phyloP scores from a whole-genome alignment of 306 rosid genomes.

The Canavalia gladiata region DNA sequence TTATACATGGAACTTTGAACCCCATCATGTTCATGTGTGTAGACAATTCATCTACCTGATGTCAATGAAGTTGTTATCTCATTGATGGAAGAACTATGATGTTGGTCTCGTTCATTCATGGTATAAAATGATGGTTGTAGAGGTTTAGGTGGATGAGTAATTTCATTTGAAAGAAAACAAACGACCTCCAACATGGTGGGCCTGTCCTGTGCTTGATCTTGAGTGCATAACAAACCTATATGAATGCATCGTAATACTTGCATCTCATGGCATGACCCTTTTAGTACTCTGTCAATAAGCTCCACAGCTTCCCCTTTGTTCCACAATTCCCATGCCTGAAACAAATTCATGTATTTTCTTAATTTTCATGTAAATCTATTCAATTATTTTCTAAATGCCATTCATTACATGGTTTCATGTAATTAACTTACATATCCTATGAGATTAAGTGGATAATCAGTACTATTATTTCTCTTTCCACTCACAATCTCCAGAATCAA shows the following conservation, averaged over 20 bases:
- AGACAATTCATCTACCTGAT: background rate
- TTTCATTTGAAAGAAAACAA: conserved; percentile 16
- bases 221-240: conserved; percentile 16
- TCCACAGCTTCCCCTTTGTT: background rate
- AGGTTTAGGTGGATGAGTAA: background rate
- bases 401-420: background rate
- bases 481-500: conserved; percentile 2
- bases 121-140: conserved; percentile 4
- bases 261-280: conserved; percentile 3
- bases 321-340: conserved; percentile 21
- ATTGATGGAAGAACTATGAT: background rate
- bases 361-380: background rate
- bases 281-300: background rate
- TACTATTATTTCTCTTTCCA: conserved; percentile 38
- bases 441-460: conserved; percentile 38
- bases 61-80: background rate
- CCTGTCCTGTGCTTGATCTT: conserved; percentile 12
- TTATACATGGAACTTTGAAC: background rate
- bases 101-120: background rate
- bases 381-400: too few relatives aligned
- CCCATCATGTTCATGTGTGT: background rate
- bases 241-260: conserved; percentile 9
- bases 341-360: background rate
- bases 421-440: conserved; percentile 46
- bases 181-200: conserved; percentile 17